A percentile compares a stretch with the other conserved stretches of the same genome.
These are phyloP conservation scores for Aspergillus unguis DNA, from an alignment of 2,329 filamentous ascomycete genomes.

Conservation along the genomic window DNA sequence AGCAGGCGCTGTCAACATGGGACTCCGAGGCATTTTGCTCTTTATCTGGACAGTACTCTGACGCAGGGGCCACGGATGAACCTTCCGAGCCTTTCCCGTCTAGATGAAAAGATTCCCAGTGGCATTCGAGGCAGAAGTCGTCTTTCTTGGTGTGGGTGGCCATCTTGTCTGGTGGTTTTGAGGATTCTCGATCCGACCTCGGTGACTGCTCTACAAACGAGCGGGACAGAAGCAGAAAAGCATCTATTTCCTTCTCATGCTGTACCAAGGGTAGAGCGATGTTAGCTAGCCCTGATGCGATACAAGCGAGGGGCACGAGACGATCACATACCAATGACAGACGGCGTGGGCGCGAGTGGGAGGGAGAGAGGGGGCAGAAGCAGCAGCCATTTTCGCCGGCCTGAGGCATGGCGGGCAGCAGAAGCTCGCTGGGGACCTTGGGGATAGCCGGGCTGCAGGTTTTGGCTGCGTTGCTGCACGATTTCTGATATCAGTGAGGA, in stretches of 20 bases:
- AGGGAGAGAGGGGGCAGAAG: slow-evolving; percentile 9
- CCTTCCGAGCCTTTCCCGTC: slow-evolving; percentile 29
- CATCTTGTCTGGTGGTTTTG: slow-evolving; percentile 24
- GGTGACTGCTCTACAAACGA: slow-evolving; percentile 7
- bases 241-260: slow-evolving; percentile 8
- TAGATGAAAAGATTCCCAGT: slow-evolving; percentile 40
- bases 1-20: slow-evolving; percentile 36
- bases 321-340: slow-evolving; percentile 15
- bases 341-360: not conserved
- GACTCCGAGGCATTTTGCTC: slow-evolving; percentile 27
- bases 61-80: slow-evolving; percentile 18
- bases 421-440: slow-evolving; percentile 20
- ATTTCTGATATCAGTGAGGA: slow-evolving; percentile 5
- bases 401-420: slow-evolving; percentile 17
- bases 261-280: not conserved
- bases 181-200: not conserved
- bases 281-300: slow-evolving; percentile 3
- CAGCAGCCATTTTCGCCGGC: slow-evolving; percentile 14
- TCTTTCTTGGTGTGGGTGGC: slow-evolving; percentile 29
- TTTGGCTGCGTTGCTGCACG: not conserved
- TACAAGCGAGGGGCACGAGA: slow-evolving; percentile 1
- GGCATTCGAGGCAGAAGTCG: slow-evolving; percentile 42
- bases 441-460: slow-evolving; percentile 2
- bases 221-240: slow-evolving; percentile 5
- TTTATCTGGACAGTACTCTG: slow-evolving; percentile 29